Base-by-base conservation (phyloP, 352 stramenopile species). In the Phytopythium kandeliae region DNA sequence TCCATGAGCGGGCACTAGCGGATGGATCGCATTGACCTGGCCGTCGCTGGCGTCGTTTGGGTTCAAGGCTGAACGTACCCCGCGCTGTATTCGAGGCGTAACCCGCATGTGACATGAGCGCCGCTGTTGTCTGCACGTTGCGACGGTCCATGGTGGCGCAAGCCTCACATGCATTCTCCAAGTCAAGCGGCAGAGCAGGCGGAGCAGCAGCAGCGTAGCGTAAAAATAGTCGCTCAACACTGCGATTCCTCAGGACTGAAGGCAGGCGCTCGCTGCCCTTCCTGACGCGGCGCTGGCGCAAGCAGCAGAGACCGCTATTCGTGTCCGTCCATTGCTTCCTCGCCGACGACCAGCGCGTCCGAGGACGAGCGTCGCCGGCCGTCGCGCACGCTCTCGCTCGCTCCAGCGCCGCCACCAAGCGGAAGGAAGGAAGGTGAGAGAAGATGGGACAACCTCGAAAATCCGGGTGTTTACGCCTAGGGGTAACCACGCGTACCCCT, bases 171-270 rank as follows among this genome's bases (percentile, higher is more conserved):
- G 26, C 37, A 43, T 16, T 43, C 1, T 17, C 8, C 37, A 11
- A 43, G 19, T 43, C 19, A 43, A 43, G 26, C 21, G n/a, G n/a
- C n/a, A n/a, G n/a, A n/a, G n/a, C n/a, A n/a, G n/a, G n/a, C n/a
- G n/a, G n/a, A n/a, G n/a, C n/a, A n/a, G n/a, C n/a, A 42, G n/a
- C n/a, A 43, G 37, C 37, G 11, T 26, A 9, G 11, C 37, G 37
- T 24, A 43, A 43, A 43, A 43, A 43, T 43, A 43, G 19, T 24
- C 37, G n/a, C n/a, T n/a, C n/a, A n/a, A n/a, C n/a, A n/a, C n/a
- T n/a, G n/a, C n/a, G n/a, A n/a, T n/a, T 43, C 37, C 37, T 43
- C 37, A 43, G n/a, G 26, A 43, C 37, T 43, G 19, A n/a, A 43
- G 19, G 37, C 8, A 21, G 28, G 5, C 5, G 5, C 5, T 33